phyloP scores from a whole-genome alignment of 495 filamentous ascomycete genomes.

The Letharia columbiana region DNA sequence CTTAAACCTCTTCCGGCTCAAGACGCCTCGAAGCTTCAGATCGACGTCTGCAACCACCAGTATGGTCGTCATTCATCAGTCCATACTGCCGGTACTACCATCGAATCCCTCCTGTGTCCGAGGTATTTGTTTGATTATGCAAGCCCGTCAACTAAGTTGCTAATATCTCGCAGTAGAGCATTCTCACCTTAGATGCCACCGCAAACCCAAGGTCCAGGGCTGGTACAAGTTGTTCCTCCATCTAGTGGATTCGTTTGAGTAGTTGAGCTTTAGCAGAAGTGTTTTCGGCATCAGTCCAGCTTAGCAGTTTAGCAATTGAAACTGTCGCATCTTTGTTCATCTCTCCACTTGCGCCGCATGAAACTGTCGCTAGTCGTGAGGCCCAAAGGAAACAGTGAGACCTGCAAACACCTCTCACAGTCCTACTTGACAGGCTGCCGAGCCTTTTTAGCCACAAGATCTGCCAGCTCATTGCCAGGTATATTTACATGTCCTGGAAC shows the following conservation, averaged over 20 bases:
- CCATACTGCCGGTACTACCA: too few relatives aligned
- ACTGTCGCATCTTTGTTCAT: neutral
- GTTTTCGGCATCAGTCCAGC: neutral
- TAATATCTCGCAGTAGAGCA: too few relatives aligned
- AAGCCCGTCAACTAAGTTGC: too few relatives aligned
- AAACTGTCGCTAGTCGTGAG: neutral
- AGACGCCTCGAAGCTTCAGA: too few relatives aligned
- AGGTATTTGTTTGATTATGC: too few relatives aligned
- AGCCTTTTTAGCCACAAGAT: constrained; percentile 15
- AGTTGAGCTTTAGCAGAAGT: neutral
- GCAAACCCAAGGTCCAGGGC: too few relatives aligned
- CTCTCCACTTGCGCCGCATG: neutral
- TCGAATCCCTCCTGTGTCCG: too few relatives aligned
- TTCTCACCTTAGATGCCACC: too few relatives aligned
- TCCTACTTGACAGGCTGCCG: neutral
- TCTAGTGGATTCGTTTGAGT: neutral
- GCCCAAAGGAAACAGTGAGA: neutral
- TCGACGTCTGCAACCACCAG: too few relatives aligned
- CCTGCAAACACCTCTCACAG: neutral
- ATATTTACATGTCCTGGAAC: constrained; percentile 12
- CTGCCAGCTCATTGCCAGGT: constrained; percentile 18
- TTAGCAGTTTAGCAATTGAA: neutral
- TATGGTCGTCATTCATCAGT: too few relatives aligned
- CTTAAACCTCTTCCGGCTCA: too few relatives aligned
- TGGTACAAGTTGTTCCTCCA: too few relatives aligned